phyloP scores from a whole-genome alignment of 2,329 filamentous ascomycete genomes.

The Acephala macrosclerotiorum region DNA sequence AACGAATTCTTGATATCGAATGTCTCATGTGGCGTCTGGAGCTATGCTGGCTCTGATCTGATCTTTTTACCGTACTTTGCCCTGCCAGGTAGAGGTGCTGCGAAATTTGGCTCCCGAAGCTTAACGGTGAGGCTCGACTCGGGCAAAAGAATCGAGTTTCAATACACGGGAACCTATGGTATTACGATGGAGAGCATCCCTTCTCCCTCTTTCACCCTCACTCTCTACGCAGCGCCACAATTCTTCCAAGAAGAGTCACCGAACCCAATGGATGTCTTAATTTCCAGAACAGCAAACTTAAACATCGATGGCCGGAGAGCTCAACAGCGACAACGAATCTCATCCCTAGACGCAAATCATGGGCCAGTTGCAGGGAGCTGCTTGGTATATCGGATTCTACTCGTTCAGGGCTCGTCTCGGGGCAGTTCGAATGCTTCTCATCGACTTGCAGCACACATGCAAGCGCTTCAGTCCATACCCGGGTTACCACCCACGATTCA shows the following conservation, averaged over 20 bases:
- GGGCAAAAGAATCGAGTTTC: slow-evolving; percentile 18
- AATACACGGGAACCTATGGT: background rate
- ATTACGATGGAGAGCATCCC: slow-evolving; percentile 16
- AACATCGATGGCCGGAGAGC: background rate
- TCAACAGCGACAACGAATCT: background rate
- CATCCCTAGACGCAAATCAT: background rate
- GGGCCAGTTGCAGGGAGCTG: slow-evolving; percentile 6
- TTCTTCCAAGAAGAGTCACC: slow-evolving; percentile 1
- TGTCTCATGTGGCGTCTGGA: slow-evolving; percentile 16
- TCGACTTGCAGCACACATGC: slow-evolving; percentile 5
- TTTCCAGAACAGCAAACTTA: background rate
- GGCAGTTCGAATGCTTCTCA: background rate
- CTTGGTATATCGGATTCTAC: slow-evolving; percentile 14
- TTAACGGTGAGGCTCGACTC: slow-evolving; percentile 10
- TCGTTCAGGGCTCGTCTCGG: background rate
- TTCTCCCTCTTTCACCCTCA: slow-evolving; percentile 2
- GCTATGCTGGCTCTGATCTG: slow-evolving; percentile 2
- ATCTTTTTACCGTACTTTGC: slow-evolving; percentile 13
- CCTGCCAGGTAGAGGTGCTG: background rate
- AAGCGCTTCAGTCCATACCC: background rate
- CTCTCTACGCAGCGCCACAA: slow-evolving; percentile 7
- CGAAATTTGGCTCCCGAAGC: slow-evolving; percentile 16
- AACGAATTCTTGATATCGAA: background rate
- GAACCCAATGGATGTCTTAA: background rate
- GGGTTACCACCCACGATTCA: slow-evolving; percentile 10